Evolutionary conservation across 2,329 filamentous ascomycete species (phyloP).

Genomic region (Alternaria sp.): DNA sequence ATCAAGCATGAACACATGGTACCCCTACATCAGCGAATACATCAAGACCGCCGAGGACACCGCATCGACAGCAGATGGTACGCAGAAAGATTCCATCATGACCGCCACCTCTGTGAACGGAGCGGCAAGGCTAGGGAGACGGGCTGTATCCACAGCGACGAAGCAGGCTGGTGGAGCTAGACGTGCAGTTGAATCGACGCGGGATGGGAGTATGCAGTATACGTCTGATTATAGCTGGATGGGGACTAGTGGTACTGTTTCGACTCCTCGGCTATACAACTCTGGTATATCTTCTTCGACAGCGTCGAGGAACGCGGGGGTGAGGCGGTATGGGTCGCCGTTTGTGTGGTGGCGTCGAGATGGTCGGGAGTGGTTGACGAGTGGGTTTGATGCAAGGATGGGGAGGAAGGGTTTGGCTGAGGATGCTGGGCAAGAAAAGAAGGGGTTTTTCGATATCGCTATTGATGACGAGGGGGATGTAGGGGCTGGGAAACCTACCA

Average conservation of each 20-base stretch:
- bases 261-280: rapidly evolving
- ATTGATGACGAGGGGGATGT: not conserved
- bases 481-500: not conserved
- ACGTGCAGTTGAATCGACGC: not conserved
- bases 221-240: not conserved
- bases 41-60: not conserved
- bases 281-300: not conserved
- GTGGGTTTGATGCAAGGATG: not conserved
- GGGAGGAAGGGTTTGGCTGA: not conserved
- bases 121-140: not conserved
- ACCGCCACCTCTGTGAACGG: not conserved
- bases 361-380: not conserved
- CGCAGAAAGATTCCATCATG: not conserved
- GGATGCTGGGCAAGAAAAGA: not conserved
- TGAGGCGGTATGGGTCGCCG: not conserved
- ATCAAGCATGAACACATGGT: conserved; percentile 6
- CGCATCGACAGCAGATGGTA: not conserved
- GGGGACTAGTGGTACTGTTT: not conserved
- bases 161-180: not conserved
- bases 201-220: not conserved
- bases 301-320: not conserved
- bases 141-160: not conserved
- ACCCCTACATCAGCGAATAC: conserved; percentile 5
- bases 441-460: not conserved
- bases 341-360: not conserved